Evolutionary conservation across 208 protist genomes (phyloP).

Genomic region (Trypanosomatidae sp.): DNA sequence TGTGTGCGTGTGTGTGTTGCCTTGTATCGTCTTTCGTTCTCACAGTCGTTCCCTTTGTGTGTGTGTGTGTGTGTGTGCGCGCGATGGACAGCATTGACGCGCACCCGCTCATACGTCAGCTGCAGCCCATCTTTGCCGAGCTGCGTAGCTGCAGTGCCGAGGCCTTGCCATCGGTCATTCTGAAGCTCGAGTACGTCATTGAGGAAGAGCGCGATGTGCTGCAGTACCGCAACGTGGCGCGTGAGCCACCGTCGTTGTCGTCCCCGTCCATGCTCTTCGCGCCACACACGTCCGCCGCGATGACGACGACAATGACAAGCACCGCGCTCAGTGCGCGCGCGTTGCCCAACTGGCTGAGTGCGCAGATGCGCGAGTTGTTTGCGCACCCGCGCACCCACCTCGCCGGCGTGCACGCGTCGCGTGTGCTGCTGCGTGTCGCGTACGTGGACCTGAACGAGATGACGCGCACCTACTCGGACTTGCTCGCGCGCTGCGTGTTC

Average conservation of each 20-base stretch:
- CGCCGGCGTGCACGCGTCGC: conserved; percentile 50
- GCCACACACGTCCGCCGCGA: no score
- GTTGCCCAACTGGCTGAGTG: conserved; percentile 57
- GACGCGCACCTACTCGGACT: conserved; percentile 50
- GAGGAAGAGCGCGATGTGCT: conserved; percentile 78
- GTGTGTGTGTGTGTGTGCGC: no score
- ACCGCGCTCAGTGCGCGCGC: conserved; percentile 23
- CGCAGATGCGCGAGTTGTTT: conserved; percentile 60
- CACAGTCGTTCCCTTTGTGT: no score
- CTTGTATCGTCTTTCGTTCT: no score
- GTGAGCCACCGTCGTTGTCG: no score
- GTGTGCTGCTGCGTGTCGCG: conserved; percentile 51
- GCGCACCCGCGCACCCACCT: conserved; percentile 33
- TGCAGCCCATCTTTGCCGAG: conserved; percentile 75
- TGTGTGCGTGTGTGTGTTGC: no score
- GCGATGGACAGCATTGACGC: conserved; percentile 6
- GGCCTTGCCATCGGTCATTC: conserved; percentile 51
- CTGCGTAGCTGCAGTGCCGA: conserved; percentile 18
- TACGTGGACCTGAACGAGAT: conserved; percentile 72
- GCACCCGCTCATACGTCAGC: conserved; percentile 75
- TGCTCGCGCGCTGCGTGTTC: conserved; percentile 49
- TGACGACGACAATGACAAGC: no score
- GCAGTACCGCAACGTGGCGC: conserved; percentile 48
- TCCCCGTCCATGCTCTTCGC: no score
- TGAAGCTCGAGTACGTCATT: conserved; percentile 75